Conservation (phyloP, 345 rosid genomes). For the Moringa oleifera region DNA sequence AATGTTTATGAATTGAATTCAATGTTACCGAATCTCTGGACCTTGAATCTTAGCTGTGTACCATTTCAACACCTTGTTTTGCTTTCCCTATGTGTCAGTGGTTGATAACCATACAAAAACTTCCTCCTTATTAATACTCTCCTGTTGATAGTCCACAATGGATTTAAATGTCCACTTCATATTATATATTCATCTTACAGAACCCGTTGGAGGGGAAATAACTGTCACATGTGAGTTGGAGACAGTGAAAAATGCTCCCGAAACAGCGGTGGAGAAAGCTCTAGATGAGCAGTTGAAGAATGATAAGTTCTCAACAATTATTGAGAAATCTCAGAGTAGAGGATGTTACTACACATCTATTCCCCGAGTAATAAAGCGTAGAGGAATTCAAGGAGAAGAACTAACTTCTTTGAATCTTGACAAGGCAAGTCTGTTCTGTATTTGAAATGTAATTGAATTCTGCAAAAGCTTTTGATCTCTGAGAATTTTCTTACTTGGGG, state of each 20-base stretch:
- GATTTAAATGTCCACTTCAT: not conserved
- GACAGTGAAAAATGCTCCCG: slow-evolving; percentile 35
- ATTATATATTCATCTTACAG: slow-evolving; percentile 31
- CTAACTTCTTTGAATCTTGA: slow-evolving; percentile 89
- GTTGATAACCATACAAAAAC: too few species aligned
- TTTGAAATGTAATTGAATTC: not conserved
- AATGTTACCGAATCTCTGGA: too few species aligned
- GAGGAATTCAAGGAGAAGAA: slow-evolving; percentile 57
- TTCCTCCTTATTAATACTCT: not conserved
- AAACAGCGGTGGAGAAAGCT: slow-evolving; percentile 57
- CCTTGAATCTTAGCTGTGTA: too few species aligned
- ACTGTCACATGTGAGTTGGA: slow-evolving; percentile 58
- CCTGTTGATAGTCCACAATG: not conserved
- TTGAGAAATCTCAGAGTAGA: slow-evolving; percentile 34
- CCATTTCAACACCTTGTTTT: too few species aligned
- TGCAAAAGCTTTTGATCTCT: not conserved
- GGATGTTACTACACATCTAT: slow-evolving; percentile 75
- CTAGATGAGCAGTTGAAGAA: slow-evolving; percentile 63
- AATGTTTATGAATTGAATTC: too few species aligned
- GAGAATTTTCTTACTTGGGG: slow-evolving; percentile 11
- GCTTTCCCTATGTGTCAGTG: too few species aligned
- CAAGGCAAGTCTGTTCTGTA: slow-evolving; percentile 47
- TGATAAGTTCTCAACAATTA: slow-evolving; percentile 42
- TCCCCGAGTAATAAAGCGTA: slow-evolving; percentile 62
- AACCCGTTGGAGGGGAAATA: slow-evolving; percentile 92